These are phyloP conservation scores for Fusarium avenaceum DNA, from an alignment of 2,329 filamentous ascomycete species.

Conservation along the genomic window DNA sequence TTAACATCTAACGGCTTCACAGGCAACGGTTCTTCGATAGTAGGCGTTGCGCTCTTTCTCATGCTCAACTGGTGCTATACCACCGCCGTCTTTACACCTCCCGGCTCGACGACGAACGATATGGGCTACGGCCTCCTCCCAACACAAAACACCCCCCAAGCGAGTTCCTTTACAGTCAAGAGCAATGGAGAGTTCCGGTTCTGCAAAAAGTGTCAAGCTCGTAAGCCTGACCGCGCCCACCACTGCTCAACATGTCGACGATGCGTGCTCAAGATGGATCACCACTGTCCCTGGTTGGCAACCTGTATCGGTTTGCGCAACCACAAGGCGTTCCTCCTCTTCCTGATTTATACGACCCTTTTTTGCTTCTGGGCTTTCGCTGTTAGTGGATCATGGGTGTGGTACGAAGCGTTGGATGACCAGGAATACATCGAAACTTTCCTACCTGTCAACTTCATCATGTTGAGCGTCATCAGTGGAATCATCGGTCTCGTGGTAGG, in stretches of 20 bases:
- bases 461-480: constrained; percentile 86
- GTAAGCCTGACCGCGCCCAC: constrained; percentile 95
- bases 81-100: constrained; percentile 91
- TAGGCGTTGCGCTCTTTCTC: constrained; percentile 79
- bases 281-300: constrained; percentile 98
- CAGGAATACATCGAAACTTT: constrained; percentile 80
- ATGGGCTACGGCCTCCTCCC: constrained; percentile 85
- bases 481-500: constrained; percentile 92
- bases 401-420: constrained; percentile 80
- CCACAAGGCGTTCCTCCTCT: constrained; percentile 95
- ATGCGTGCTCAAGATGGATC: constrained; percentile 99
- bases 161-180: constrained; percentile 90
- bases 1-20: constrained; percentile 25
- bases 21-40: constrained; percentile 69
- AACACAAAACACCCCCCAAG: constrained; percentile 70
- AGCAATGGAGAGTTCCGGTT: constrained; percentile 87
- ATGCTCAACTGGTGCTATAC: constrained; percentile 92
- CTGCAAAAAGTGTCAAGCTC: constrained; percentile 97
- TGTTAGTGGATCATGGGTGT: constrained; percentile 86
- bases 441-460: constrained; percentile 90
- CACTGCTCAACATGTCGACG: constrained; percentile 95
- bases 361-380: constrained; percentile 87
- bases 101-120: constrained; percentile 77
- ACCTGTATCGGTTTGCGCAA: constrained; percentile 95
- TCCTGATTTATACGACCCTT: constrained; percentile 87